Percentiles rank a stretch among this genome's conserved stretches.
Conservation (phyloP, 768 basidiomycete genomes). For the Lactarius vividus region DNA sequence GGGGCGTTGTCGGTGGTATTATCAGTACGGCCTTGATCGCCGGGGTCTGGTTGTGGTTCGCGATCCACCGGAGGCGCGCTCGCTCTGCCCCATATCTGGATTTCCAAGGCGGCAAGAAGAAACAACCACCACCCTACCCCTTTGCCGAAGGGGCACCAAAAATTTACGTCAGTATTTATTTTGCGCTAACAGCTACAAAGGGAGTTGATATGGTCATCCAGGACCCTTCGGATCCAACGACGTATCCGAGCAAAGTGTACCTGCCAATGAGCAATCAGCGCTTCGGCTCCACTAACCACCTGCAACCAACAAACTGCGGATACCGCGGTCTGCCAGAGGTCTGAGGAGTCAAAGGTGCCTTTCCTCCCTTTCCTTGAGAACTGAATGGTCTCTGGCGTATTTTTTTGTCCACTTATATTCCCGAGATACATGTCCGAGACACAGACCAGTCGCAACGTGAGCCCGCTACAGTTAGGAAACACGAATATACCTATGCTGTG, state of each 20-base stretch:
- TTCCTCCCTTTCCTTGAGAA: neutral
- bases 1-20: slow-evolving; percentile 59
- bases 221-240: slow-evolving; percentile 28
- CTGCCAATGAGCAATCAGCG: neutral
- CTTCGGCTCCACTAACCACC: neutral
- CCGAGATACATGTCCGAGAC: too few relatives aligned
- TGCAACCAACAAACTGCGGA: slow-evolving; percentile 5
- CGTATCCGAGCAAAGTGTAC: slow-evolving; percentile 16
- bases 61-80: slow-evolving; percentile 34
- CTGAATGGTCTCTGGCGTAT: too few relatives aligned
- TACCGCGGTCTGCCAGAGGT: slow-evolving; percentile 26
- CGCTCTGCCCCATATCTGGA: slow-evolving; percentile 20
- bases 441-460: too few relatives aligned
- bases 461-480: too few relatives aligned
- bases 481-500: too few relatives aligned
- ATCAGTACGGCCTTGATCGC: slow-evolving; percentile 45
- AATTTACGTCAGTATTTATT: slow-evolving; percentile 21
- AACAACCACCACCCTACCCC: neutral
- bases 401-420: too few relatives aligned
- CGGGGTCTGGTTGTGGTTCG: slow-evolving; percentile 41
- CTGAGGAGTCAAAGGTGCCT: neutral
- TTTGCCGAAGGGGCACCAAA: slow-evolving; percentile 1
- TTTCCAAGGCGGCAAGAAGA: neutral
- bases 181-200: neutral
- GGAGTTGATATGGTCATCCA: neutral